Percentiles rank a stretch among this genome's conserved stretches.
These are phyloP conservation scores for Colletotrichum trifolii DNA, from an alignment of 2,329 filamentous ascomycete genomes.

Conservation along the genomic window DNA sequence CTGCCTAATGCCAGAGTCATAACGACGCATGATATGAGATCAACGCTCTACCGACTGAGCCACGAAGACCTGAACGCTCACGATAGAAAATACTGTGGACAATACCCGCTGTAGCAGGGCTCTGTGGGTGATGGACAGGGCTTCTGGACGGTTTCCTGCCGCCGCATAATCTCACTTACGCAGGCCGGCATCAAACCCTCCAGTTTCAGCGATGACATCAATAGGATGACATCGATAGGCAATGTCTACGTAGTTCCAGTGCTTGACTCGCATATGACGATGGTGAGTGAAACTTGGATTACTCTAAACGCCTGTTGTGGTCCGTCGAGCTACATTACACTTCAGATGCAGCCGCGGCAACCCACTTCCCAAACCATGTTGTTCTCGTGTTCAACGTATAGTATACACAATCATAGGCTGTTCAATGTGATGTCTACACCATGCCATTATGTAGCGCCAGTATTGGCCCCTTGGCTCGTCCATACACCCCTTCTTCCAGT, in stretches of 20 bases:
- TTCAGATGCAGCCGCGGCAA: background rate
- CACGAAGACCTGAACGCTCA: constrained; percentile 12
- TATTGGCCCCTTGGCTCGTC: constrained; percentile 3
- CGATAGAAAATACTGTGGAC: too few relatives aligned
- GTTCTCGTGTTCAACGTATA: constrained; percentile 32
- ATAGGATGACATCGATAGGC: too few relatives aligned
- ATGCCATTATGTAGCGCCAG: constrained; percentile 32
- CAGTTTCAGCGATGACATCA: too few relatives aligned
- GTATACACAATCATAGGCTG: constrained; percentile 38
- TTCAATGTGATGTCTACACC: constrained; percentile 39
- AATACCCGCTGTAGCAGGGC: too few relatives aligned
- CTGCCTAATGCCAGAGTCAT: constrained; percentile 14
- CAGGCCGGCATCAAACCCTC: too few relatives aligned
- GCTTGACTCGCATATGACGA: too few relatives aligned
- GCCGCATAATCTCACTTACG: too few relatives aligned
- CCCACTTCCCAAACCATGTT: constrained; percentile 17
- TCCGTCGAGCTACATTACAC: background rate
- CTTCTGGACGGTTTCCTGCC: too few relatives aligned
- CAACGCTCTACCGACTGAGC: constrained; percentile 1
- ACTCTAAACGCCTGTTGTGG: constrained; percentile 2
- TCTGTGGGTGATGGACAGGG: too few relatives aligned
- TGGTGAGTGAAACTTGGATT: too few relatives aligned
- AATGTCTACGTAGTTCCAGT: too few relatives aligned
- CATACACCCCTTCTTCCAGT: constrained; percentile 8
- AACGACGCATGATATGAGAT: constrained; percentile 18